A percentile compares a stretch with the other conserved stretches of the same genome.
Evolutionary conservation across 1,139 yeast genomes (phyloP).

Genomic region (Candida tetrigidarum): DNA sequence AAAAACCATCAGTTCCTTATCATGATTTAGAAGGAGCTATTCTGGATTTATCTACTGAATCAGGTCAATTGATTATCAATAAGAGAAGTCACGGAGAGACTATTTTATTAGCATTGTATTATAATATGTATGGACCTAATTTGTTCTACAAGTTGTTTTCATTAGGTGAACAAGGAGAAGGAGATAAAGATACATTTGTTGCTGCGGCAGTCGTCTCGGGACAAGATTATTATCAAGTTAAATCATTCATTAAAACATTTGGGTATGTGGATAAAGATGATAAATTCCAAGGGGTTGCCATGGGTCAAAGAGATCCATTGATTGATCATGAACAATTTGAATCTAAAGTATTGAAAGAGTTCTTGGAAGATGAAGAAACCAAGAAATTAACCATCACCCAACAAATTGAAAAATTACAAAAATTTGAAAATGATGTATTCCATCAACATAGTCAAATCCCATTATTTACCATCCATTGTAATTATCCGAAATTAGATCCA

Average conservation of each 20-base stretch:
- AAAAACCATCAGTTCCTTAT: constrained; percentile 26
- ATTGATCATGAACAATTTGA: constrained; percentile 29
- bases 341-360: constrained; percentile 11
- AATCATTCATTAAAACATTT: constrained; percentile 33
- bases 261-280: constrained; percentile 33
- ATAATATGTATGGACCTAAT: constrained; percentile 62
- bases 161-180: constrained; percentile 67
- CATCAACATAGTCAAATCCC: constrained; percentile 22
- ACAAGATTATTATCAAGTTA: constrained; percentile 56
- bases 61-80: constrained; percentile 61
- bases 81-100: constrained; percentile 58
- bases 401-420: constrained; percentile 28
- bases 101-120: constrained; percentile 55
- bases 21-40: constrained; percentile 62
- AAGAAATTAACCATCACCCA: constrained; percentile 15
- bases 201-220: constrained; percentile 58
- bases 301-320: constrained; percentile 44
- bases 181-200: constrained; percentile 68
- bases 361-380: constrained; percentile 11
- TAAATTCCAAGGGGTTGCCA: constrained; percentile 41
- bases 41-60: constrained; percentile 65
- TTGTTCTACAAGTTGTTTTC: constrained; percentile 59
- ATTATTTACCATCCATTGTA: constrained; percentile 42
- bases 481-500: constrained; percentile 45
- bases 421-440: constrained; percentile 22